These are phyloP conservation scores for Brachypodium distachyon DNA, from an alignment of 202 grass and related monocot species.

Conservation along the genomic window DNA sequence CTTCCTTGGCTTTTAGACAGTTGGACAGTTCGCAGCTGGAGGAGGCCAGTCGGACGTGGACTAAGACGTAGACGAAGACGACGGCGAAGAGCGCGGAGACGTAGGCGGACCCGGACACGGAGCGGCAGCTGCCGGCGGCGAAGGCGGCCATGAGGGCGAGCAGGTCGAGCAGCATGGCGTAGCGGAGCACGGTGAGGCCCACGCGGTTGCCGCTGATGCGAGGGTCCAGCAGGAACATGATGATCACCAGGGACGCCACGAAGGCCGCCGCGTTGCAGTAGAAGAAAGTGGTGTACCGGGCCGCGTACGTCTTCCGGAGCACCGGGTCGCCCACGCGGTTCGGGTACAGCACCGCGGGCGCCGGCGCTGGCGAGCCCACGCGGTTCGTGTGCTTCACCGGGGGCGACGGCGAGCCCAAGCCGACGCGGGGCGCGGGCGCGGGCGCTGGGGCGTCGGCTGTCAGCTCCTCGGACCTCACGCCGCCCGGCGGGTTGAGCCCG, in stretches of 20 bases:
- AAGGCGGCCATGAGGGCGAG: conserved; percentile 22
- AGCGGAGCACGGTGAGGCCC: conserved; percentile 2
- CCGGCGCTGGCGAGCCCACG: background rate
- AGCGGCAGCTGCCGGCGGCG: background rate
- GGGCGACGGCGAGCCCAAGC: too few relatives aligned
- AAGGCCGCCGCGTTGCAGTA: conserved; percentile 22
- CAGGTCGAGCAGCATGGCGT: conserved; percentile 5
- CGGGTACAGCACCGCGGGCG: background rate
- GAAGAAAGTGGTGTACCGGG: conserved; percentile 18
- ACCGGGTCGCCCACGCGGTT: background rate
- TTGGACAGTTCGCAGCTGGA: too few relatives aligned
- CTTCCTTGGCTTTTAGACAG: too few relatives aligned
- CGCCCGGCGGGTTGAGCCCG: conserved; percentile 28
- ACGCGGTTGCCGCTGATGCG: background rate
- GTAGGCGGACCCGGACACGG: background rate
- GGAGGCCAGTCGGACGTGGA: background rate
- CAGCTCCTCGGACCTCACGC: conserved; percentile 24
- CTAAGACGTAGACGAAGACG: background rate
- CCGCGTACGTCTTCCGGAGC: background rate
- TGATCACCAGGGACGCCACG: conserved; percentile 23
- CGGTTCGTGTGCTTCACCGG: background rate
- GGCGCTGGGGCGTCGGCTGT: background rate
- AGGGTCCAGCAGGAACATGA: conserved; percentile 25
- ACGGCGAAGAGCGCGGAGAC: background rate
- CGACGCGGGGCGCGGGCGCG: background rate